Evolutionary conservation across 805 yeast genomes (phyloP).

Genomic region (Sugiyamaella marilandica): DNA sequence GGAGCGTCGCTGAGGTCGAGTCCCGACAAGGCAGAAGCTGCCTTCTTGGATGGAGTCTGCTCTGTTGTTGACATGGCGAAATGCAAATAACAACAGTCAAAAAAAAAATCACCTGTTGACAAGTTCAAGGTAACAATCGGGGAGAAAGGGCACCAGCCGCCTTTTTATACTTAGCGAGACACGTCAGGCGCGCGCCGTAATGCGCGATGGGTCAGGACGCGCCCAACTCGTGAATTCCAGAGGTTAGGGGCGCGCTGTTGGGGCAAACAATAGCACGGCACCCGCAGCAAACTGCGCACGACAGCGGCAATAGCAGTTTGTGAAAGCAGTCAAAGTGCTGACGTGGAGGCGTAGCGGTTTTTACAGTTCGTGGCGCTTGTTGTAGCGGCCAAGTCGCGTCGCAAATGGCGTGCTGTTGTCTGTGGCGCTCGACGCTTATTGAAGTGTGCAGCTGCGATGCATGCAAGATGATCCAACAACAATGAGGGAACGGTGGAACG

Average conservation of each 20-base stretch:
- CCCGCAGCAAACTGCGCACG: too few relatives aligned
- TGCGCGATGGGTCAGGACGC: conserved; percentile 1
- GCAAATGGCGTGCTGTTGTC: too few relatives aligned
- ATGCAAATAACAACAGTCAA: background rate
- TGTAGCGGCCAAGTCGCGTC: too few relatives aligned
- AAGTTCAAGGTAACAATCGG: too few relatives aligned
- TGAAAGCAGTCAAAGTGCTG: too few relatives aligned
- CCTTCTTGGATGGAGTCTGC: conserved; percentile 60
- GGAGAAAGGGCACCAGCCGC: background rate
- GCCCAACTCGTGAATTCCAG: conserved; percentile 1
- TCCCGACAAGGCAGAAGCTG: conserved; percentile 52
- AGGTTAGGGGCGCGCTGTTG: background rate
- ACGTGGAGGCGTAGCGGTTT: too few relatives aligned
- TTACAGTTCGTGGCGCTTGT: too few relatives aligned
- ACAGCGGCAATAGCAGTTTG: too few relatives aligned
- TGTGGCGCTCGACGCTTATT: background rate
- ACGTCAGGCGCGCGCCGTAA: conserved; percentile 1
- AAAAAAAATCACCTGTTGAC: too few relatives aligned
- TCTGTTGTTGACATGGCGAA: conserved; percentile 22
- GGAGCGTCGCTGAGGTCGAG: conserved; percentile 40
- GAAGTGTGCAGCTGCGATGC: background rate
- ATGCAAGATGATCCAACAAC: background rate
- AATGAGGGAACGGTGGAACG: too few relatives aligned
- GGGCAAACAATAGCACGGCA: too few relatives aligned
- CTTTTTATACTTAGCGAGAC: background rate